Conservation (phyloP, 441 rosid genomes). For the Gossypium aridum region DNA sequence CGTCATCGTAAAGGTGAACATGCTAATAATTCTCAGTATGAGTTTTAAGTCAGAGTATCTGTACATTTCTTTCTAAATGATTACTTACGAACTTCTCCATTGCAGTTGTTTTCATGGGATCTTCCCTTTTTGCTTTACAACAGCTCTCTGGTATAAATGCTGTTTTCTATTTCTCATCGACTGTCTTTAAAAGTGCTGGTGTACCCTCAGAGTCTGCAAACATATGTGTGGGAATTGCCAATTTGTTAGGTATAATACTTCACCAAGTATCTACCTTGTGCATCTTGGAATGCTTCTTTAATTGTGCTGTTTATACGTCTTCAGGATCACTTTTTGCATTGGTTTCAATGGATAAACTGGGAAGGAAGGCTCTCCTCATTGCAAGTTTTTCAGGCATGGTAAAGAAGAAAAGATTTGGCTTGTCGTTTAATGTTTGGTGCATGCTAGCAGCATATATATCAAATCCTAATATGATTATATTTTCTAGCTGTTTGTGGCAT, state of each 20-base stretch:
- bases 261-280: slow-evolving; percentile 5
- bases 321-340: slow-evolving; percentile 58
- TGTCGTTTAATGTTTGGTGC: not conserved
- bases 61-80: slow-evolving; percentile 20
- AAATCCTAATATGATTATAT: not conserved
- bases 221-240: slow-evolving; percentile 57
- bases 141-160: slow-evolving; percentile 80
- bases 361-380: slow-evolving; percentile 59
- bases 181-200: slow-evolving; percentile 68
- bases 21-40: slow-evolving; percentile 20
- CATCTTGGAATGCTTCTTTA: slow-evolving; percentile 9
- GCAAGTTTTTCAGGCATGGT: slow-evolving; percentile 74
- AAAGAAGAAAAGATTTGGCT: slow-evolving; percentile 11
- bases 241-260: slow-evolving; percentile 45
- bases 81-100: slow-evolving; percentile 27
- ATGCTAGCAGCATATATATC: not conserved
- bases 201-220: slow-evolving; percentile 65
- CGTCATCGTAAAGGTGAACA: slow-evolving; percentile 44
- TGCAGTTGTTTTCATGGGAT: slow-evolving; percentile 80
- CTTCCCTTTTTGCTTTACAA: slow-evolving; percentile 75
- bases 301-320: slow-evolving; percentile 7
- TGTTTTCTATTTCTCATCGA: slow-evolving; percentile 74
- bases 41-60: not conserved
- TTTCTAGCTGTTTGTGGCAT: slow-evolving; percentile 2
- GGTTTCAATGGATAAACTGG: slow-evolving; percentile 67